Evolutionary conservation across 345 rosid genomes (phyloP).

Genomic region (Dipteronia sinensis): DNA sequence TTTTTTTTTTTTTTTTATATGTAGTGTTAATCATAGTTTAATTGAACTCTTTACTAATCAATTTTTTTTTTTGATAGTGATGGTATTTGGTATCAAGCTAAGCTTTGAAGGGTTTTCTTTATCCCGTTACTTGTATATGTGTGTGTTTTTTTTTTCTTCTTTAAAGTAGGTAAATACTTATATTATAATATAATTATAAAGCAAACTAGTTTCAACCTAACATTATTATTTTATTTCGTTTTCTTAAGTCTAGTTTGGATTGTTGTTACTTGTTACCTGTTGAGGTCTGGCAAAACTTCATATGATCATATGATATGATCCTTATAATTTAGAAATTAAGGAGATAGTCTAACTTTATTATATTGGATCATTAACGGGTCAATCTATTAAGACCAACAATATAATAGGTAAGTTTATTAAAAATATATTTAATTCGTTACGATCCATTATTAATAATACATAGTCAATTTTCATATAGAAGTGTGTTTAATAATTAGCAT

Average conservation of each 20-base stretch:
- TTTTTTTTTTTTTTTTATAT: neutral
- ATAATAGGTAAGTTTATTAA: no score
- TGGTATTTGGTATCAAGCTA: slow-evolving; percentile 26
- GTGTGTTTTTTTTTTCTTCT: neutral
- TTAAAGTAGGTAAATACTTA: slow-evolving; percentile 6
- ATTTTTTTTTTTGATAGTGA: slow-evolving; percentile 18
- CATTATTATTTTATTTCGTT: neutral
- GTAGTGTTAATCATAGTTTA: slow-evolving; percentile 18
- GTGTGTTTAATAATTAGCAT: no score
- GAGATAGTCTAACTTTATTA: no score
- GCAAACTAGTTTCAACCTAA: neutral
- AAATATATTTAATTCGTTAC: no score
- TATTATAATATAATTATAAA: neutral
- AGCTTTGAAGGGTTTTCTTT: neutral
- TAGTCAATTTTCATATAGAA: no score
- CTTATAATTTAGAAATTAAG: no score
- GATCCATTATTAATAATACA: no score
- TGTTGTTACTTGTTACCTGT: neutral
- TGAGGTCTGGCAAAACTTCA: no score
- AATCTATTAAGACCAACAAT: no score
- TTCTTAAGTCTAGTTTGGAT: neutral
- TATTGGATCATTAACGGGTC: no score
- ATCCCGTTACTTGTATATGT: neutral
- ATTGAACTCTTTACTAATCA: slow-evolving; percentile 27
- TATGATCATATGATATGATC: no score